Evolutionary conservation across 768 basidiomycete species (phyloP).

Genomic region (Mycena olivaceomarginata): DNA sequence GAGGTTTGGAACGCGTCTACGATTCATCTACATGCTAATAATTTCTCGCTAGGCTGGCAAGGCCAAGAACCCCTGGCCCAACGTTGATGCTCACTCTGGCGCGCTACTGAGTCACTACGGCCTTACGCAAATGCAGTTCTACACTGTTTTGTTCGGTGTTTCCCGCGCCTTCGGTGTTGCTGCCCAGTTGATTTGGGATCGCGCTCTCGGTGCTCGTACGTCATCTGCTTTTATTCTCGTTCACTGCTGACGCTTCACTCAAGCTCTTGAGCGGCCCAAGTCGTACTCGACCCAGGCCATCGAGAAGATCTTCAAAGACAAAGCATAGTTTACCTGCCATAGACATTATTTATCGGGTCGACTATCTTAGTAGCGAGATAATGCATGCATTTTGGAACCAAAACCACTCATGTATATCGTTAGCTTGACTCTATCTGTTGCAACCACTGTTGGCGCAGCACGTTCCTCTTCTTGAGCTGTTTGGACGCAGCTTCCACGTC

Average conservation of each 20-base stretch:
- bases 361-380: slow-evolving; percentile 37
- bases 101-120: slow-evolving; percentile 92
- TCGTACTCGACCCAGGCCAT: slow-evolving; percentile 91
- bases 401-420: slow-evolving; percentile 10
- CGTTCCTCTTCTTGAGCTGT: slow-evolving; percentile 56
- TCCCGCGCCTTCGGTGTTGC: slow-evolving; percentile 96
- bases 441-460: slow-evolving; percentile 61
- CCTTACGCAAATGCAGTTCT: slow-evolving; percentile 94
- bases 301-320: slow-evolving; percentile 84
- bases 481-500: slow-evolving; percentile 60
- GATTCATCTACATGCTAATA: not conserved
- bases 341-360: slow-evolving; percentile 44
- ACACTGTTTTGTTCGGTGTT: slow-evolving; percentile 98
- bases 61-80: slow-evolving; percentile 97
- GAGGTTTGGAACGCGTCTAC: slow-evolving; percentile 69
- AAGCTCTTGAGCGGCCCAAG: slow-evolving; percentile 93
- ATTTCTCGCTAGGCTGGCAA: slow-evolving; percentile 80
- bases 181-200: slow-evolving; percentile 95
- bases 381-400: slow-evolving; percentile 21
- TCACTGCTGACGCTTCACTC: slow-evolving; percentile 15
- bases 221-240: slow-evolving; percentile 42
- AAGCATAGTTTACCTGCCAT: slow-evolving; percentile 51
- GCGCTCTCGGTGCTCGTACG: slow-evolving; percentile 93
- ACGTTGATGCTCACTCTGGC: slow-evolving; percentile 98
- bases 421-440: slow-evolving; percentile 35